phyloP scores from a whole-genome alignment of 257 asterid genomes.

The Primulina tabacum region DNA sequence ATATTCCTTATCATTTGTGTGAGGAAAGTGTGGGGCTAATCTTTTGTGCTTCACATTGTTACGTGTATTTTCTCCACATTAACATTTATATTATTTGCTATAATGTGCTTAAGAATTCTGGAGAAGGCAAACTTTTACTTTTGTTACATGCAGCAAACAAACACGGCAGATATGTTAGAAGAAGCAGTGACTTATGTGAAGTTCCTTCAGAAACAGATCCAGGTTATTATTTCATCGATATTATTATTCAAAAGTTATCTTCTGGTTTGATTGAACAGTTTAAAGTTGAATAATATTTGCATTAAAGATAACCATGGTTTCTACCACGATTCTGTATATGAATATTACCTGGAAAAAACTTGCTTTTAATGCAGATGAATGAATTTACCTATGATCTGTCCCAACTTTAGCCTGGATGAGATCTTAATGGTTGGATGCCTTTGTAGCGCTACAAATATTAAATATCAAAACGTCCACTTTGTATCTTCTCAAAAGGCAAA shows the following conservation, averaged over 20 bases:
- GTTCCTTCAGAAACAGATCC: conserved; percentile 76
- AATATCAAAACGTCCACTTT: neutral
- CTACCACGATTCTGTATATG: neutral
- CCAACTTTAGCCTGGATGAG: neutral
- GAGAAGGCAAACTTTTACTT: conserved; percentile 19
- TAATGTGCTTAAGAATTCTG: conserved; percentile 13
- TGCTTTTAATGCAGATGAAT: neutral
- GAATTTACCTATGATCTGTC: neutral
- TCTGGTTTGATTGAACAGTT: neutral
- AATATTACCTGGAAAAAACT: neutral
- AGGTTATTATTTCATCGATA: conserved; percentile 43
- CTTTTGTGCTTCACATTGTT: neutral
- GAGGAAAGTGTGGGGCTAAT: neutral
- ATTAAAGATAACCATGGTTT: neutral
- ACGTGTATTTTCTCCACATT: neutral
- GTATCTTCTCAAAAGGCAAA: neutral
- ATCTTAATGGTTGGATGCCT: conserved; percentile 3
- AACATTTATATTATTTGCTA: neutral
- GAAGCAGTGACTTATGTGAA: conserved; percentile 91
- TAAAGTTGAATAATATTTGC: conserved; percentile 2
- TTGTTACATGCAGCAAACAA: conserved; percentile 69
- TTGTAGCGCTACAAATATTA: neutral
- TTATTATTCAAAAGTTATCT: neutral
- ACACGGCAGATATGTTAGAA: conserved; percentile 97
- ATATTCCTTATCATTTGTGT: neutral